These are phyloP conservation scores for Teratosphaeria gauchensis DNA, from an alignment of 2,329 filamentous ascomycete species.

Conservation along the genomic window DNA sequence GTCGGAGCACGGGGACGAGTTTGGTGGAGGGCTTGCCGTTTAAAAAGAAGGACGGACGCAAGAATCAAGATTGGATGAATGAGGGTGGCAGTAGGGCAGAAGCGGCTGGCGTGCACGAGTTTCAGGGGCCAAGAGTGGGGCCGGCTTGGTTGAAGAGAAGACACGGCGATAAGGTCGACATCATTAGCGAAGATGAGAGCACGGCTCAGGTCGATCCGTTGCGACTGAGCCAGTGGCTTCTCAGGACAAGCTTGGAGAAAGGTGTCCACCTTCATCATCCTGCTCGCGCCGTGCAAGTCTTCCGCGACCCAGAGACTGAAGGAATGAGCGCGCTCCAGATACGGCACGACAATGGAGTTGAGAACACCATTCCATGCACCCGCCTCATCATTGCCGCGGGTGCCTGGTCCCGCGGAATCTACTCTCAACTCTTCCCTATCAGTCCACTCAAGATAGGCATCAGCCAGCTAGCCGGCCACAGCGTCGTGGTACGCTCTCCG, in stretches of 20 bases:
- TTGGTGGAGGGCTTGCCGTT: slow-evolving; percentile 42
- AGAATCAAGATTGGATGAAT: slow-evolving; percentile 53
- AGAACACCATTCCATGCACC: slow-evolving; percentile 47
- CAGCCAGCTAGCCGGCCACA: slow-evolving; percentile 59
- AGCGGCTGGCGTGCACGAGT: slow-evolving; percentile 33
- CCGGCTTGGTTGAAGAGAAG: slow-evolving; percentile 52
- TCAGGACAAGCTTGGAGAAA: slow-evolving; percentile 45
- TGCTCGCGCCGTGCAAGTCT: slow-evolving; percentile 45
- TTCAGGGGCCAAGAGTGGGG: slow-evolving; percentile 24
- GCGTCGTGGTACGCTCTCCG: slow-evolving; percentile 55
- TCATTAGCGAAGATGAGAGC: slow-evolving; percentile 51
- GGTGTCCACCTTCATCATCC: slow-evolving; percentile 61
- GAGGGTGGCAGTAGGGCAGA: slow-evolving; percentile 55
- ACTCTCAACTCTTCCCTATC: slow-evolving; percentile 52
- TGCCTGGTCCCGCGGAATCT: slow-evolving; percentile 61
- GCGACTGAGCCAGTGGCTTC: slow-evolving; percentile 55
- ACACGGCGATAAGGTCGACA: slow-evolving; percentile 47
- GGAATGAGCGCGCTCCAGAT: slow-evolving; percentile 46
- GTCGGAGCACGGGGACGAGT: slow-evolving; percentile 45
- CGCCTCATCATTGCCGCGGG: slow-evolving; percentile 59
- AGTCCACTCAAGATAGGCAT: slow-evolving; percentile 48
- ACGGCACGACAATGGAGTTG: slow-evolving; percentile 34
- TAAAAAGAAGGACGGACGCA: slow-evolving; percentile 30
- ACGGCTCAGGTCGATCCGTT: slow-evolving; percentile 62
- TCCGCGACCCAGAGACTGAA: slow-evolving; percentile 38